phyloP scores from a whole-genome alignment of 1,284 basidiomycete genomes.

The Wolfiporia cocos region DNA sequence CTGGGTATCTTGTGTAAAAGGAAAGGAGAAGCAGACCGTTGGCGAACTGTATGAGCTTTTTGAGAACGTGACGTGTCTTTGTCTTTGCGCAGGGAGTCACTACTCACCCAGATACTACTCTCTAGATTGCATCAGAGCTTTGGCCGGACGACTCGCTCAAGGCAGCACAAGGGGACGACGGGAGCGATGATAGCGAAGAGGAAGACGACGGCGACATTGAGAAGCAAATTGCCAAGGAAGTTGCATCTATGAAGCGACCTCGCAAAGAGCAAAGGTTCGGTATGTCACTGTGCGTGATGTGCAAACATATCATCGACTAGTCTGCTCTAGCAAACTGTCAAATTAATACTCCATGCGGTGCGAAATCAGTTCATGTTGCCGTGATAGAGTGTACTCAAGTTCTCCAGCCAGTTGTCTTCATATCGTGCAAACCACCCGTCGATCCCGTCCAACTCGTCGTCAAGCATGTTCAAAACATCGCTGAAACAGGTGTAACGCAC shows the following conservation, averaged over 20 bases:
- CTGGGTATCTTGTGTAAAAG: conserved; percentile 78
- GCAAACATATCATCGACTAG: conserved; percentile 7
- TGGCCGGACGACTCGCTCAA: conserved; percentile 44
- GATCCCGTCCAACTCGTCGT: conserved; percentile 71
- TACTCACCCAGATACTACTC: no score
- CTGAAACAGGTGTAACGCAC: conserved; percentile 53
- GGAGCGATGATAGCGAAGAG: conserved; percentile 25
- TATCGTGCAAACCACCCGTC: conserved; percentile 69
- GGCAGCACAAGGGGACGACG: conserved; percentile 6
- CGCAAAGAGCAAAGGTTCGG: conserved; percentile 59
- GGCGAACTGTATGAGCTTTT: conserved; percentile 75
- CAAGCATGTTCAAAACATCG: conserved; percentile 56
- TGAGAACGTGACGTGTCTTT: conserved; percentile 47
- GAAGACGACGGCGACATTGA: conserved; percentile 49
- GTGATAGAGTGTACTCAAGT: conserved; percentile 2
- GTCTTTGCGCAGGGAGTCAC: no score
- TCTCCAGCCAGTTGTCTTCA: conserved; percentile 56
- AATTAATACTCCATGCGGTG: conserved; percentile 75
- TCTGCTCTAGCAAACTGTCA: conserved; percentile 53
- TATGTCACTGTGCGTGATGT: conserved; percentile 27
- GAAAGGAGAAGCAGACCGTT: conserved; percentile 71
- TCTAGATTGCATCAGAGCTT: conserved; percentile 61
- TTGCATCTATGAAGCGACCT: conserved; percentile 63
- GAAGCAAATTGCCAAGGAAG: conserved; percentile 62
- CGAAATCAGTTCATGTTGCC: conserved; percentile 13